Evolutionary conservation across 331 rosid genomes (phyloP).

Genomic region (Arachis monticola): DNA sequence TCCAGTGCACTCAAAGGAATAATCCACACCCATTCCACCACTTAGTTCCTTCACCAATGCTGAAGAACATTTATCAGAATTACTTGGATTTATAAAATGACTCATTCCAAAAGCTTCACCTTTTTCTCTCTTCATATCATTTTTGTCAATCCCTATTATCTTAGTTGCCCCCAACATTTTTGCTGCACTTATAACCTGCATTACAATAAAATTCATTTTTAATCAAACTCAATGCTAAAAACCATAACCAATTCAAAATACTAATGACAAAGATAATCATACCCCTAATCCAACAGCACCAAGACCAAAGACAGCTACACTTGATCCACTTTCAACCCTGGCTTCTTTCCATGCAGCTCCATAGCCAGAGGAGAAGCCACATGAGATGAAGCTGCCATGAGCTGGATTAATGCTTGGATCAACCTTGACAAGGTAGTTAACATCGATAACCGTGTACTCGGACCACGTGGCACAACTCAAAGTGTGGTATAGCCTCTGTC

Average conservation of each 20-base stretch:
- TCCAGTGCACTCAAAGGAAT: constrained; percentile 60
- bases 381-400: constrained; percentile 65
- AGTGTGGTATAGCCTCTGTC: constrained; percentile 45
- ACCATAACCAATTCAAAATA: too few species aligned
- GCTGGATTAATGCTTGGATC: constrained; percentile 37
- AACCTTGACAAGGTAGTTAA: constrained; percentile 47
- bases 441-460: constrained; percentile 56
- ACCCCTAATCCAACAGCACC: constrained; percentile 76
- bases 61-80: constrained; percentile 41
- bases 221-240: background rate
- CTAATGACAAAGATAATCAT: background rate
- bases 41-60: constrained; percentile 44
- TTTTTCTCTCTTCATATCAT: constrained; percentile 48
- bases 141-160: constrained; percentile 60
- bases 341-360: constrained; percentile 73
- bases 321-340: constrained; percentile 47
- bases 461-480: constrained; percentile 60
- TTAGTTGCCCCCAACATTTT: constrained; percentile 49
- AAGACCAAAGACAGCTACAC: constrained; percentile 60
- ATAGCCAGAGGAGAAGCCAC: constrained; percentile 69
- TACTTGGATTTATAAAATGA: constrained; percentile 49
- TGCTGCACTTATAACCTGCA: constrained; percentile 56
- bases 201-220: background rate
- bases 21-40: constrained; percentile 65
- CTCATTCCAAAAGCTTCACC: constrained; percentile 66